phyloP scores from a whole-genome alignment of 2,329 filamentous ascomycete species.

The Colletotrichum costaricense region DNA sequence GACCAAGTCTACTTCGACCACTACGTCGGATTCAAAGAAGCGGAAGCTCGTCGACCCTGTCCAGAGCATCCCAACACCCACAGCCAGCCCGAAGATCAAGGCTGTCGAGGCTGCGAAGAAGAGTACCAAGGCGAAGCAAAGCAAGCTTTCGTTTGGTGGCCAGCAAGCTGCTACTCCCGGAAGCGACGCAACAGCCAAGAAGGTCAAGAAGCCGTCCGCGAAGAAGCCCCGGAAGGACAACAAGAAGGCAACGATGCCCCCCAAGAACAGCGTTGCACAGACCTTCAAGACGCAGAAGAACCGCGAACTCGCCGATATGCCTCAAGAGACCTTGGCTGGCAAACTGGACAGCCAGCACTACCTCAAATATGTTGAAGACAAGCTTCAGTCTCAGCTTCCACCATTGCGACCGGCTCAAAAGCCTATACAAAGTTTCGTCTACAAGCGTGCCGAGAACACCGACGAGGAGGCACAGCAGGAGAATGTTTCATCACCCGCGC shows the following conservation, averaged over 20 bases:
- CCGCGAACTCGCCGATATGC: constrained; percentile 39
- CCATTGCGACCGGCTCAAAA: constrained; percentile 40
- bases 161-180: constrained; percentile 35
- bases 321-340: constrained; percentile 41
- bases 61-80: constrained; percentile 68
- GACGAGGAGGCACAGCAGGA: neutral
- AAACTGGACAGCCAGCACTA: constrained; percentile 37
- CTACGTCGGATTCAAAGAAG: constrained; percentile 49
- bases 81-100: constrained; percentile 64
- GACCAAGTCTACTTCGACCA: constrained; percentile 40
- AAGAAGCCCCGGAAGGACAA: constrained; percentile 50
- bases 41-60: constrained; percentile 54
- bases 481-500: neutral
- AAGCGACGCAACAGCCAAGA: constrained; percentile 42
- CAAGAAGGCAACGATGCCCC: constrained; percentile 46
- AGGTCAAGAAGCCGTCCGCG: constrained; percentile 38
- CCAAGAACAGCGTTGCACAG: constrained; percentile 53
- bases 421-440: constrained; percentile 36
- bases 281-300: constrained; percentile 59
- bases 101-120: constrained; percentile 54
- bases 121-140: constrained; percentile 60
- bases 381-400: constrained; percentile 37
- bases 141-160: constrained; percentile 57
- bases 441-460: constrained; percentile 22
- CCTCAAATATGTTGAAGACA: constrained; percentile 39